Conservation (phyloP, 306 rosid species). For the Crataegus laevigata region DNA sequence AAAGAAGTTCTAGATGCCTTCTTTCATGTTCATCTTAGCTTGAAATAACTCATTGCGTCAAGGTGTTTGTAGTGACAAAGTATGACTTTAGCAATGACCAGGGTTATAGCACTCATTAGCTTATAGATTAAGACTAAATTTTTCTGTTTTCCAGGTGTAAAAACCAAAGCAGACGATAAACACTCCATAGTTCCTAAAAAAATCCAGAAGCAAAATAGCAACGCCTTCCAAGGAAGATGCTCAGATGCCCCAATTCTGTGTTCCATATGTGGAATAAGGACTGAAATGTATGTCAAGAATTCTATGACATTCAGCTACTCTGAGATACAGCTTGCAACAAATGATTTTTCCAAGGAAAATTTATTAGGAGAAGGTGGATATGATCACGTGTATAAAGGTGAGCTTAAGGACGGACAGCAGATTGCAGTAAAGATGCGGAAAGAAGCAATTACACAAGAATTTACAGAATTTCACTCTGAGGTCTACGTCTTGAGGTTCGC, state of each 20-base stretch:
- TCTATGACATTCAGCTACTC: conserved; percentile 49
- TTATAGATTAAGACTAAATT: background rate
- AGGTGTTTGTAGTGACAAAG: background rate
- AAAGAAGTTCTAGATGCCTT: background rate
- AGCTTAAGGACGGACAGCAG: conserved; percentile 61
- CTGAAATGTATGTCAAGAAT: conserved; percentile 47
- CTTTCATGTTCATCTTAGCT: background rate
- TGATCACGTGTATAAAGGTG: conserved; percentile 67
- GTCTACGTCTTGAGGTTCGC: conserved; percentile 71
- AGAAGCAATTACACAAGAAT: conserved; percentile 73
- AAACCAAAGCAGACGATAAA: conserved; percentile 23
- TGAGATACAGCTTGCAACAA: conserved; percentile 56
- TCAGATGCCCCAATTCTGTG: conserved; percentile 69
- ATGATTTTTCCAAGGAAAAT: conserved; percentile 59
- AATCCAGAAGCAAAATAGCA: conserved; percentile 25
- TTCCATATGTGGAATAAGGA: conserved; percentile 56
- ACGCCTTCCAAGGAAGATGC: conserved; percentile 21
- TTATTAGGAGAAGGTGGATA: conserved; percentile 90
- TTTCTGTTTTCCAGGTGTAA: conserved; percentile 25
- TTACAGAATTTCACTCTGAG: conserved; percentile 76
- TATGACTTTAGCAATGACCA: background rate
- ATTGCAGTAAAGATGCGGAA: conserved; percentile 83
- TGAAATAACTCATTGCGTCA: background rate
- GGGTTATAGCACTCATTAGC: background rate
- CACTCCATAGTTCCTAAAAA: conserved; percentile 27